Evolutionary conservation across 352 stramenopile genomes (phyloP).

Genomic region (Globisporangium irregulare): DNA sequence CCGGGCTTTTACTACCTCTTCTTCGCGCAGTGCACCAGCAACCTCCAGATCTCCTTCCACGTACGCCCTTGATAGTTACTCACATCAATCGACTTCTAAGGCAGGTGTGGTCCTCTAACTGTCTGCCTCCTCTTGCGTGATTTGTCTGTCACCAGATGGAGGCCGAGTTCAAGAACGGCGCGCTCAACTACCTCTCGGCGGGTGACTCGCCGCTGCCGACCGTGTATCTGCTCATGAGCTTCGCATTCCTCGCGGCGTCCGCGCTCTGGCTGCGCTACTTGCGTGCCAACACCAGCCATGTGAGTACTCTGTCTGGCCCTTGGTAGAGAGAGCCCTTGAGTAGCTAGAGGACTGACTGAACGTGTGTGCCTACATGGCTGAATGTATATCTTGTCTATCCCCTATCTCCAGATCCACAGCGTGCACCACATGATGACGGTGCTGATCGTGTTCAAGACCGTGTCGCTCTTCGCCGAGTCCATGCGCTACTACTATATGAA

Average conservation of each 20-base stretch:
- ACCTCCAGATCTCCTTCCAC: slow-evolving; percentile 87
- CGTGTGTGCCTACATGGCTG: not conserved
- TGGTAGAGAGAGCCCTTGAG: no score
- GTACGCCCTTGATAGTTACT: slow-evolving; percentile 22
- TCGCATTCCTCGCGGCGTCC: slow-evolving; percentile 60
- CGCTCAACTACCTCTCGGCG: slow-evolving; percentile 81
- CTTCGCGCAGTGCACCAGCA: slow-evolving; percentile 73
- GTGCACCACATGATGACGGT: slow-evolving; percentile 97
- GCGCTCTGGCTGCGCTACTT: slow-evolving; percentile 68
- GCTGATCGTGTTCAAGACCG: slow-evolving; percentile 91
- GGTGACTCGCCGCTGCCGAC: slow-evolving; percentile 80
- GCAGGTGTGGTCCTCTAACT: no score
- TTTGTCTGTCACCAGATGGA: slow-evolving; percentile 52
- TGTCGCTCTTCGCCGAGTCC: slow-evolving; percentile 93
- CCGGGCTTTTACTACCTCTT: slow-evolving; percentile 89
- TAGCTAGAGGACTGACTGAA: not conserved
- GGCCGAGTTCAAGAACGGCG: slow-evolving; percentile 79
- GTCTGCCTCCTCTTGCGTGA: not conserved
- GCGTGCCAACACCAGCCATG: slow-evolving; percentile 45
- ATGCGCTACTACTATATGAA: slow-evolving; percentile 97
- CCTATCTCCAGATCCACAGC: slow-evolving; percentile 64
- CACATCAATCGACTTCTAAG: no score
- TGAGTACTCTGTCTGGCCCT: slow-evolving; percentile 33
- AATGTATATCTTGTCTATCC: not conserved
- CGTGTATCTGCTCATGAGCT: slow-evolving; percentile 80